Base-by-base conservation (phyloP, 1,284 basidiomycete genomes). In the Moesziomyces sp. region DNA sequence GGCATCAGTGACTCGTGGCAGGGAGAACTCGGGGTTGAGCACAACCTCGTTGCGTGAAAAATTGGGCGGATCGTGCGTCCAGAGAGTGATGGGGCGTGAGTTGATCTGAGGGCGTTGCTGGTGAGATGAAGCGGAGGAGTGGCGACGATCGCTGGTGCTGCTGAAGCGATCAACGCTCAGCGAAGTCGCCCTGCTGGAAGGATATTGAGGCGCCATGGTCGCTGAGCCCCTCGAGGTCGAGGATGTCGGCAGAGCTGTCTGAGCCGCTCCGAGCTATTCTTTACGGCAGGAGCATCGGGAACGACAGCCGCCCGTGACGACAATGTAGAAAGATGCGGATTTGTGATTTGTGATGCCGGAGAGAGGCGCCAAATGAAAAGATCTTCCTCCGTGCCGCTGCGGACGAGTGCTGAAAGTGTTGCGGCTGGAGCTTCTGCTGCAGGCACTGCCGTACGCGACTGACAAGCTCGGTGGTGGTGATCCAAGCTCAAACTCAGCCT, bases 51-150 rank as follows among this genome's bases (percentile, higher is more conserved):
- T 74, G 23, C 74, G 70, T 0, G 74, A 77, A 51, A 83, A 83
- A 53, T 78, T 82, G 48, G 81, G 81, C 24, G 81, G 81, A 26
- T 82, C 76, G 48, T 83, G 81, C 18, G 75, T 80, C 81, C 81
- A 83, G 3, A 83, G 61, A 9, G 57, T 68, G 60, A 75, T 63
- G 43, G 73, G 73, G 0, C 73, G 63, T n/a, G 67, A 47, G 50
- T 67, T 67, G 68, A 75, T 64, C 52, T 71, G 68, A 1, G 73
- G 73, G 23, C 64, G 63, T 26, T 71, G 62, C 13, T 68, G 62
- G 21, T 44, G 55, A 5, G 59, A 52, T 14, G 69, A 72, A 9
- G 63, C 63, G 4, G 73, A 75, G 24, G 72, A 66, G 21, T 71
- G 63, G 9, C 73, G 63, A 52, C 68, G 67, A 51, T 67, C 60